phyloP scores from a whole-genome alignment of 2,329 filamentous ascomycete genomes.

The Ustulina deusta region DNA sequence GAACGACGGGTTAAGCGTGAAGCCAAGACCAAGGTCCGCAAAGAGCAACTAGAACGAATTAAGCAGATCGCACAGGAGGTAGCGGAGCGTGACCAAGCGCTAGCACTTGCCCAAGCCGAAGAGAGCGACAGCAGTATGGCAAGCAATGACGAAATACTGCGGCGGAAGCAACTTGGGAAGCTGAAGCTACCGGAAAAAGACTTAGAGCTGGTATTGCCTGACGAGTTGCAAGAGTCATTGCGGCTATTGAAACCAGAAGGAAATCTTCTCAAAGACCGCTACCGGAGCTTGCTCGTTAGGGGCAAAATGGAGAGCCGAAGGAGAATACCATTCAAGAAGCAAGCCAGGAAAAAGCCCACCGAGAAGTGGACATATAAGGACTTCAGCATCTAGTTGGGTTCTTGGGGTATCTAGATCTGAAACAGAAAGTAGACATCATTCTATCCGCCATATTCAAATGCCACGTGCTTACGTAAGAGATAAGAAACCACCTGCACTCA shows the following conservation, averaged over 20 bases:
- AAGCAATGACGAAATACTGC: constrained; percentile 70
- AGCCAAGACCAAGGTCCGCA: constrained; percentile 77
- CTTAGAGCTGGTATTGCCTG: constrained; percentile 82
- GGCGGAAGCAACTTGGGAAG: constrained; percentile 80
- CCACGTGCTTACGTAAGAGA: constrained; percentile 7
- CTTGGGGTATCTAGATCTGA: background rate
- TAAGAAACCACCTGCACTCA: too few relatives aligned
- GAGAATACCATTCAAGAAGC: constrained; percentile 83
- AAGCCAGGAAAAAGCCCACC: constrained; percentile 81
- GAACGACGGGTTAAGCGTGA: constrained; percentile 83
- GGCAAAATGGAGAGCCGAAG: constrained; percentile 89
- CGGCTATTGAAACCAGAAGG: constrained; percentile 90
- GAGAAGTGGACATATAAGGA: constrained; percentile 99
- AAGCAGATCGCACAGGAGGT: constrained; percentile 76
- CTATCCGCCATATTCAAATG: background rate
- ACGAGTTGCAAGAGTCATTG: constrained; percentile 86
- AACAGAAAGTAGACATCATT: constrained; percentile 9
- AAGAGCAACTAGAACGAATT: constrained; percentile 77
- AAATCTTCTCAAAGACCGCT: constrained; percentile 92
- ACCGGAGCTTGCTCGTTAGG: constrained; percentile 86
- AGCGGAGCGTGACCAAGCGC: constrained; percentile 65
- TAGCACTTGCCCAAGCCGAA: constrained; percentile 58
- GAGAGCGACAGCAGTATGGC: constrained; percentile 62
- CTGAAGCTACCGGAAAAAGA: constrained; percentile 80
- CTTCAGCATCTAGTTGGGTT: constrained; percentile 69